Base-by-base conservation (phyloP, 2,329 filamentous ascomycete genomes). In the Ascochyta koolunga region DNA sequence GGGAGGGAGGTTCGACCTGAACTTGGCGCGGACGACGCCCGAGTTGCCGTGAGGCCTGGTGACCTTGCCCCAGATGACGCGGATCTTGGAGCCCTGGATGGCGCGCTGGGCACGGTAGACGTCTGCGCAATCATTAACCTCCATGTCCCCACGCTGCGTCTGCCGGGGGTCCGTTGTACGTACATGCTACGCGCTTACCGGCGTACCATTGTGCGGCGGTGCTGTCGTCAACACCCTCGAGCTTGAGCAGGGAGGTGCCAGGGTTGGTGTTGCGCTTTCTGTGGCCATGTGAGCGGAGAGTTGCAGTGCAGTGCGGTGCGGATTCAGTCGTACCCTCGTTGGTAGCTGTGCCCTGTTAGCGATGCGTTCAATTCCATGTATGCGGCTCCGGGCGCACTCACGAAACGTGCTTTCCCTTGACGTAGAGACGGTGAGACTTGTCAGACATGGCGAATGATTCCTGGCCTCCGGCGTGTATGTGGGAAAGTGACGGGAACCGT, bases 41-140 rank as follows among this genome's bases (percentile, higher is more conserved):
- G 91, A 96, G 89, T 97, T 98, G 80, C 95, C 93, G 83, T 98
- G 93, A 79, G 92, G 89, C 77, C 92, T 86, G 78, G 91, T 96
- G 79, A 98, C 89, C 86, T 96, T 97, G 85, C 93, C 93, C 70
- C 70, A 98, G 85, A 98, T 97, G 73, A 98, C 79, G 77, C 93
- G 88, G 83, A 98, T 96, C 89, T 98, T 98, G 80, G 92, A 93
- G 79, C 95, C 95, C 76, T 93, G 90, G 77, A 96, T 86, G 85
- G 96, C 91, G 83, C 88, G 93, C 82, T 91, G 88, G 73, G 89
- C 93, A 78, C 93, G 91, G 87, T 98, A 99, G 82, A 99, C 92
- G 82, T 92, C 62, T 64, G 59, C 54, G 50, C 40, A 50, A 19
- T 40, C 40, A 45, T 62, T 59, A 62, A 53, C 43, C 41, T 60